Conservation (phyloP, 345 rosid species). For the Acer yangbiense region DNA sequence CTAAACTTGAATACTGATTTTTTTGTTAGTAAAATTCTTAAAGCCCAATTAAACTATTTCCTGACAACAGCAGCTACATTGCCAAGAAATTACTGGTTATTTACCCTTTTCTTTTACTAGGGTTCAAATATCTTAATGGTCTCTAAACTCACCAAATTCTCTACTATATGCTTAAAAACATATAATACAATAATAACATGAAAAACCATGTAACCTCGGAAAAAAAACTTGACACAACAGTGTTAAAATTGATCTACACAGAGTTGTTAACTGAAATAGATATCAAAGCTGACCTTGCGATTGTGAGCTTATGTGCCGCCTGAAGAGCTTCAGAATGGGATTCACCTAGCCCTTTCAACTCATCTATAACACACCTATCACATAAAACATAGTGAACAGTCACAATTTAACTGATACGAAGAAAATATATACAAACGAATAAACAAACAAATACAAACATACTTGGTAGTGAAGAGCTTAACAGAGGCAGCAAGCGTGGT, state of each 20-base stretch:
- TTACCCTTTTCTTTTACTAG: neutral
- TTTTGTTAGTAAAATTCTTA: neutral
- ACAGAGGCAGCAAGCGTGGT: conserved; percentile 67
- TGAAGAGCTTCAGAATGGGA: conserved; percentile 55
- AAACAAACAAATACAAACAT: neutral
- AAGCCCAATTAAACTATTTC: neutral
- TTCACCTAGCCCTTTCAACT: conserved; percentile 70
- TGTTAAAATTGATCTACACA: neutral
- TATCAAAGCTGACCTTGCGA: conserved; percentile 58
- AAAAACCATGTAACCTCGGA: neutral
- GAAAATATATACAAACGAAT: neutral
- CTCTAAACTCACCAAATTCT: neutral
- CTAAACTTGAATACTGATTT: neutral
- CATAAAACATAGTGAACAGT: neutral
- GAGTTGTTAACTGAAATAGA: neutral
- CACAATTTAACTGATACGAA: neutral
- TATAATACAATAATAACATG: neutral
- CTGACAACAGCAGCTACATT: neutral
- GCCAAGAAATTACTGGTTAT: neutral
- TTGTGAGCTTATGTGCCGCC: conserved; percentile 55
- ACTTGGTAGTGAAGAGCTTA: conserved; percentile 92
- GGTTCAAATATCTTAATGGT: neutral
- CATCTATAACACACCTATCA: conserved; percentile 68
- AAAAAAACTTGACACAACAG: neutral
- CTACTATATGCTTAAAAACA: neutral